These are phyloP conservation scores for Geranium incanum DNA, from an alignment of 441 rosid species.

Conservation along the genomic window DNA sequence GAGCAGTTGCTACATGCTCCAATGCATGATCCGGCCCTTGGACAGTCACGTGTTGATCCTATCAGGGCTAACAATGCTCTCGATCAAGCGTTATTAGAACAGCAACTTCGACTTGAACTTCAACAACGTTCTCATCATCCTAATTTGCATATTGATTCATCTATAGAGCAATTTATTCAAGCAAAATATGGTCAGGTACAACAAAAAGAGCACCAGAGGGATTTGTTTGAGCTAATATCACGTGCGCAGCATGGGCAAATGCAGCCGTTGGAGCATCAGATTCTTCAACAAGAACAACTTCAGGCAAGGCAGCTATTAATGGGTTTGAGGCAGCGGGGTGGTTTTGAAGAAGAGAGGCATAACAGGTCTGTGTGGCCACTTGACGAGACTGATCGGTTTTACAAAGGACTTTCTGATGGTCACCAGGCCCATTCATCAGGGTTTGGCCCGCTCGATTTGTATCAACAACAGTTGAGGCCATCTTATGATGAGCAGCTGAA, in stretches of 20 bases:
- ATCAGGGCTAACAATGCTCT: constrained; percentile 28
- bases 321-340: constrained; percentile 31
- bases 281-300: constrained; percentile 44
- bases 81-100: constrained; percentile 24
- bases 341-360: constrained; percentile 30
- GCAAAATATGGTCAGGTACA: constrained; percentile 24
- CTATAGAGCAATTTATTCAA: constrained; percentile 28
- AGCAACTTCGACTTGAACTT: constrained; percentile 23
- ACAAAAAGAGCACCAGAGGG: constrained; percentile 21
- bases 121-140: constrained; percentile 27
- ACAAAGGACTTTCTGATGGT: constrained; percentile 34
- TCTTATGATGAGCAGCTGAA: constrained; percentile 27
- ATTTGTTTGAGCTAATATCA: constrained; percentile 28
- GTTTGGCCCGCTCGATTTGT: constrained; percentile 26
- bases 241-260: constrained; percentile 13
- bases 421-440: constrained; percentile 30
- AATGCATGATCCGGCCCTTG: constrained; percentile 26
- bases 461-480: constrained; percentile 47
- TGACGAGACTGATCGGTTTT: constrained; percentile 32
- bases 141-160: constrained; percentile 28
- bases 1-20: constrained; percentile 28
- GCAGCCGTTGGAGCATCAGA: constrained; percentile 26
- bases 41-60: constrained; percentile 23
- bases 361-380: constrained; percentile 23
- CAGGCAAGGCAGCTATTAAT: constrained; percentile 30